Conservation (phyloP, 352 stramenopile genomes). For the Pythium grandisporangium region DNA sequence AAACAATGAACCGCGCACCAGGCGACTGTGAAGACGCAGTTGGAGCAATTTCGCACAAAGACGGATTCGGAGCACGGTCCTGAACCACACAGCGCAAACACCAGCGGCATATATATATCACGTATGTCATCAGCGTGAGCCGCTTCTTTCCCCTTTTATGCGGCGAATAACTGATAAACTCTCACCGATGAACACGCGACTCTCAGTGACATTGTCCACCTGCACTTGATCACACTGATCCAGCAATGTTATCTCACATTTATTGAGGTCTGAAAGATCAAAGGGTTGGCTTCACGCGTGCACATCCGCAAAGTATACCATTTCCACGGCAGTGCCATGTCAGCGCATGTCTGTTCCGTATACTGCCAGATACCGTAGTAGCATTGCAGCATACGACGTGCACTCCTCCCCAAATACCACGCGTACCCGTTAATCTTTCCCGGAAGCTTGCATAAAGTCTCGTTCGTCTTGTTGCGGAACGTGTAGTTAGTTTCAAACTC, state of each 20-base stretch:
- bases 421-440: constrained; percentile 64
- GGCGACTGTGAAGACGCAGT: constrained; percentile 86
- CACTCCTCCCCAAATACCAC: neutral
- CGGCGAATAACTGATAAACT: too few species aligned
- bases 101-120: neutral
- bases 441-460: constrained; percentile 73
- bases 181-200: constrained; percentile 84
- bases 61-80: constrained; percentile 78
- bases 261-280: constrained; percentile 71
- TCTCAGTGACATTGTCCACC: constrained; percentile 85
- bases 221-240: constrained; percentile 88
- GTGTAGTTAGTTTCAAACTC: constrained; percentile 91
- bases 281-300: constrained; percentile 68
- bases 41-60: constrained; percentile 86
- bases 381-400: neutral
- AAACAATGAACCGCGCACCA: constrained; percentile 28
- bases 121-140: too few species aligned
- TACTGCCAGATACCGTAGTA: neutral
- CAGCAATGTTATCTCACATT: constrained; percentile 77
- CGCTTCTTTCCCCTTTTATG: too few species aligned
- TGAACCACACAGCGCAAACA: constrained; percentile 2
- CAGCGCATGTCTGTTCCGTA: too few species aligned
- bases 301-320: neutral
- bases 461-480: constrained; percentile 76
- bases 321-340: too few species aligned